A percentile compares a stretch with the other conserved stretches of the same genome.
These are phyloP conservation scores for Aspergillus brunneoviolaceus DNA, from an alignment of 2,329 filamentous ascomycete genomes.

Conservation along the genomic window DNA sequence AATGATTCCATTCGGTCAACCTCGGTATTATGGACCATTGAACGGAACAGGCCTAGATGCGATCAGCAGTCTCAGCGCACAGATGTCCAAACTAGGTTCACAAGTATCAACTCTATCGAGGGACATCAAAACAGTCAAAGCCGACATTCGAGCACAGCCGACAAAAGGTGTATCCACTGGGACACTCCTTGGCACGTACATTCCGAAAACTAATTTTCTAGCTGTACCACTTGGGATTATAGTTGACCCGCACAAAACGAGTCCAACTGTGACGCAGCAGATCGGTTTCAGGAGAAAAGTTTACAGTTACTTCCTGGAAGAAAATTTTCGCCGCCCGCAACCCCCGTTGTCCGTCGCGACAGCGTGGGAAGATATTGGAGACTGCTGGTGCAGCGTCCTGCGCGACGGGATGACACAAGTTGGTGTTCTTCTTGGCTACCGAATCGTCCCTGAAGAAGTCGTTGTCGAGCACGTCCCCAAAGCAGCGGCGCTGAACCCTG, in stretches of 20 bases:
- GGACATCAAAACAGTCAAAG: constrained; percentile 28
- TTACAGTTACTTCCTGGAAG: constrained; percentile 7
- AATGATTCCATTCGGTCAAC: not conserved
- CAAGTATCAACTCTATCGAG: constrained; percentile 34
- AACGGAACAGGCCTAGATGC: constrained; percentile 27
- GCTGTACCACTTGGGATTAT: constrained; percentile 9
- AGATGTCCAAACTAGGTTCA: constrained; percentile 28
- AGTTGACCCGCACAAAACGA: constrained; percentile 32
- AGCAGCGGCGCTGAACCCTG: constrained; percentile 61
- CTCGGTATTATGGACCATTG: constrained; percentile 15
- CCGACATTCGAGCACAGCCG: constrained; percentile 21
- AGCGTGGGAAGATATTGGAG: constrained; percentile 74
- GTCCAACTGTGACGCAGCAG: constrained; percentile 50
- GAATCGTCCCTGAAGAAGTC: constrained; percentile 66
- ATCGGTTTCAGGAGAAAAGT: constrained; percentile 21
- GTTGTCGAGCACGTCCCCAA: constrained; percentile 71
- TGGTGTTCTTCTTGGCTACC: constrained; percentile 36
- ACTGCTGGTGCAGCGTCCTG: constrained; percentile 77
- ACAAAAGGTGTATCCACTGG: not conserved
- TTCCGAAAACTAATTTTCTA: constrained; percentile 18
- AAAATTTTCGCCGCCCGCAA: constrained; percentile 23
- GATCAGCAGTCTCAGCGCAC: constrained; percentile 26
- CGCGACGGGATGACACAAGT: constrained; percentile 48
- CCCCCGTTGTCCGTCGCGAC: constrained; percentile 59
- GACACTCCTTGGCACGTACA: constrained; percentile 14